Conservation (phyloP, 1,284 basidiomycete species). For the Trametes pubescens region DNA sequence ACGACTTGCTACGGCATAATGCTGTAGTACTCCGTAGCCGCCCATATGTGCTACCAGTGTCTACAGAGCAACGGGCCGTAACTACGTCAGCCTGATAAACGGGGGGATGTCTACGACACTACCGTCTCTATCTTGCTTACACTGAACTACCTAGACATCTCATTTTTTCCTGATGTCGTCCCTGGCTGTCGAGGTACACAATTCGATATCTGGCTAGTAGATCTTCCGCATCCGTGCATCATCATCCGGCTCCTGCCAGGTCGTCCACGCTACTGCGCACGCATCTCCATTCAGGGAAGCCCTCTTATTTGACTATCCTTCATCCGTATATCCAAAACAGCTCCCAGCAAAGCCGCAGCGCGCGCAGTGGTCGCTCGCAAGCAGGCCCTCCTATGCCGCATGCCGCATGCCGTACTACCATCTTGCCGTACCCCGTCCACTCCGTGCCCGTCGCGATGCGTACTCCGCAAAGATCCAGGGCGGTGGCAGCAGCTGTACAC, state of each 20-base stretch:
- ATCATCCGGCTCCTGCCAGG: not conserved
- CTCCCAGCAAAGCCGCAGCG: not conserved
- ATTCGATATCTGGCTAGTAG: slow-evolving; percentile 1
- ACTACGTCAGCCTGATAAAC: too few species aligned
- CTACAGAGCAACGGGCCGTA: too few species aligned
- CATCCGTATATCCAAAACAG: slow-evolving; percentile 2
- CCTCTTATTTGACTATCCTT: not conserved
- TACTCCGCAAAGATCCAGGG: not conserved
- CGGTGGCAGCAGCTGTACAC: slow-evolving; percentile 3
- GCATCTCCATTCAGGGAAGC: not conserved
- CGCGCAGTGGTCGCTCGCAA: not conserved
- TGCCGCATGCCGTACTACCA: not conserved
- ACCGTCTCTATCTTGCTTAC: too few species aligned
- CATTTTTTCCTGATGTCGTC: too few species aligned
- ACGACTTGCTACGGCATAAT: too few species aligned
- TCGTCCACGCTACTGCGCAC: slow-evolving; percentile 9
- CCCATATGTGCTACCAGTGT: too few species aligned
- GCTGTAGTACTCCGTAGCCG: too few species aligned
- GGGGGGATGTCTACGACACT: too few species aligned
- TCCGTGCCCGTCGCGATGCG: not conserved
- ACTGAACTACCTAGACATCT: too few species aligned
- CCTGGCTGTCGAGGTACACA: slow-evolving; percentile 2
- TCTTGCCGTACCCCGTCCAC: slow-evolving; percentile 1
- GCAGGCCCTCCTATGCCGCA: not conserved
- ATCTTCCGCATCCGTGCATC: slow-evolving; percentile 8